Base-by-base conservation (phyloP, 441 rosid genomes). In the Arabidopsis hybrid region DNA sequence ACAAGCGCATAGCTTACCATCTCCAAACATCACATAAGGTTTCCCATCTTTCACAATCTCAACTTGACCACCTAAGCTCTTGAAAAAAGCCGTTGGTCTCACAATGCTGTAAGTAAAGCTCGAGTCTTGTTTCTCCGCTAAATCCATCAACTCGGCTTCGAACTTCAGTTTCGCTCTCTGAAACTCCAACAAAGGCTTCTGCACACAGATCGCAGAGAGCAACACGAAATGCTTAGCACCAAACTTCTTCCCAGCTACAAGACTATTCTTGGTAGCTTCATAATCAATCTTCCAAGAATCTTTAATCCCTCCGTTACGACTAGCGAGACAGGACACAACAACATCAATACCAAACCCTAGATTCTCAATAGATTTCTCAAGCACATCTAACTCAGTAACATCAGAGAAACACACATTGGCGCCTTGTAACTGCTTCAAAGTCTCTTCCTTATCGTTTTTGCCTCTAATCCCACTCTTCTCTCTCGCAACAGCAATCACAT, bases 281-380 rank as follows among this genome's bases (percentile, higher is more conserved):
- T 90, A 94, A 67, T 94, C 99, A 49, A 94, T 94, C 72, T 83
- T 89, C 97, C 97, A 89, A 3, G 97, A 94, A 85, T 94, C 99
- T 61, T 83, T 86, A 26, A 94, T 86, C 34, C 97, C 97, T 17
- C 97, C 99, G 29, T 71, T 69, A 4, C 99, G 92, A 59, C 97
- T 90, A 51, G 99, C 99, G 32, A 94, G 92, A 61, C 99, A 94
- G 6, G 97, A 94, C 6, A 94, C 92, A 36, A 91, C 94, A 39
- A 94, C 95, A 69, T 94, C 96, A 42, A 91, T 51, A n/a, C 84
- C 67, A 67, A 80, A 55, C 32, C 85, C 89, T 17, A 83, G 85
- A 17, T 70, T 72, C 43, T 76, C 77, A 49, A 89, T 3, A 6
- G 92, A 87, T 66, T 80, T 82, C 80, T 86, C 89, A 11, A 94